These are phyloP conservation scores for Asclepias syriaca DNA, from an alignment of 257 asterid genomes.

Conservation along the genomic window DNA sequence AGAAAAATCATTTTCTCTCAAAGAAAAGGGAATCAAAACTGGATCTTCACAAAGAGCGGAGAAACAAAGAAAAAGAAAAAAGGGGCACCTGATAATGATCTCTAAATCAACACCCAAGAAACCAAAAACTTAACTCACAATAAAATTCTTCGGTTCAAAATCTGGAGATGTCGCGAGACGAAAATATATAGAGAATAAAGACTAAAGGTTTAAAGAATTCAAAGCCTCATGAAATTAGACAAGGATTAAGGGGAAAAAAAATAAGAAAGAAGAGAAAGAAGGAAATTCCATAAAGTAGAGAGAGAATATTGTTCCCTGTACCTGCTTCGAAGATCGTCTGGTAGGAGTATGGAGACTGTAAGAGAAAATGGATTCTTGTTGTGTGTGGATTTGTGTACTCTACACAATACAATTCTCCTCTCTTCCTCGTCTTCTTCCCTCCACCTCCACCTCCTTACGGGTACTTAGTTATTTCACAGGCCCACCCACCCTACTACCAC, in stretches of 20 bases:
- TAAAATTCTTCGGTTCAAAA: neutral
- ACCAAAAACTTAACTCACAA: constrained; percentile 2
- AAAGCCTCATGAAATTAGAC: neutral
- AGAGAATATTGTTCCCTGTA: neutral
- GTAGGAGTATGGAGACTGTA: neutral
- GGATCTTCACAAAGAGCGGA: neutral
- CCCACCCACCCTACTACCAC: neutral
- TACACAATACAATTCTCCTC: neutral
- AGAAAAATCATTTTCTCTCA: too few species aligned
- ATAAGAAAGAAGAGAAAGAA: too few species aligned
- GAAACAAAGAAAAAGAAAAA: neutral
- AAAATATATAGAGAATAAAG: neutral
- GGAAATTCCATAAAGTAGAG: neutral
- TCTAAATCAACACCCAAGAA: neutral
- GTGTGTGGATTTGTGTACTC: neutral
- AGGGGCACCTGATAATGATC: neutral
- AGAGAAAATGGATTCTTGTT: neutral
- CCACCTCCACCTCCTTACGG: neutral
- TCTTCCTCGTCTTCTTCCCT: neutral
- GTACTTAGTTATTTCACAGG: neutral
- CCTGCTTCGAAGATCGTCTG: constrained; percentile 13
- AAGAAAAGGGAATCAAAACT: neutral
- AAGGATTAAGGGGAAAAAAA: neutral
- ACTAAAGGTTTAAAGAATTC: neutral
- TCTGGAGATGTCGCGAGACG: neutral